These are phyloP conservation scores for Trichoderma semiorbis DNA, from an alignment of 2,329 filamentous ascomycete species.

Conservation along the genomic window DNA sequence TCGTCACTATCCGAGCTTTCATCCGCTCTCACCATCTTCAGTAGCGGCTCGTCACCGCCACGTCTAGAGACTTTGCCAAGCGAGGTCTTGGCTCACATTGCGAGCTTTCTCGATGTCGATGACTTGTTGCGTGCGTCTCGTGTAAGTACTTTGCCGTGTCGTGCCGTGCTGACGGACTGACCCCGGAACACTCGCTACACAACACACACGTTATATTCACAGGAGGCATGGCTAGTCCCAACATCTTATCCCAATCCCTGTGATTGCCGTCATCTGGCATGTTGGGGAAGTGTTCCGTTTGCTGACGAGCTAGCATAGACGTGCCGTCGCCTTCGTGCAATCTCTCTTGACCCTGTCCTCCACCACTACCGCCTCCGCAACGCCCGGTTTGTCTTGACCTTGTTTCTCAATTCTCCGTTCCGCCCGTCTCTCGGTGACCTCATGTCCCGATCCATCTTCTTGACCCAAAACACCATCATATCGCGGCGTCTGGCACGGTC, in stretches of 20 bases:
- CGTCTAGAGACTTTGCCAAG: slow-evolving; percentile 48
- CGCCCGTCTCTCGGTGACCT: slow-evolving; percentile 61
- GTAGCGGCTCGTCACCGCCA: slow-evolving; percentile 17
- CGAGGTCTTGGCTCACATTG: slow-evolving; percentile 54
- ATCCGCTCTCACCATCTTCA: not conserved
- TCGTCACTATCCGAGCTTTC: not conserved
- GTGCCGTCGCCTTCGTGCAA: slow-evolving; percentile 57
- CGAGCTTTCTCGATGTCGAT: slow-evolving; percentile 54
- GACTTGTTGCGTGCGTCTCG: slow-evolving; percentile 55
- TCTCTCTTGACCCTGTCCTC: slow-evolving; percentile 63
- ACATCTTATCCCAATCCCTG: not conserved
- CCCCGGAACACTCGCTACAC: not conserved
- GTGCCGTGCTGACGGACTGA: not conserved
- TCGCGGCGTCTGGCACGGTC: slow-evolving; percentile 61
- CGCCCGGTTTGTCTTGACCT: slow-evolving; percentile 51
- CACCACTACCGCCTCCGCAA: slow-evolving; percentile 60
- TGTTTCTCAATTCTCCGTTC: slow-evolving; percentile 53
- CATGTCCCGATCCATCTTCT: slow-evolving; percentile 61
- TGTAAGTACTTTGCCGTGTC: slow-evolving; percentile 40
- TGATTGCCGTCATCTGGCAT: not conserved
- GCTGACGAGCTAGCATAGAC: slow-evolving; percentile 41
- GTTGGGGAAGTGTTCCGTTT: not conserved
- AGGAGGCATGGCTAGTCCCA: not conserved
- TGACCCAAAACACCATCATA: slow-evolving; percentile 62
- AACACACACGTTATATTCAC: not conserved